Percentiles rank a stretch among this genome's conserved stretches.
Evolutionary conservation across 1,284 basidiomycete species (phyloP).

Genomic region (Sporisorium graminicola): DNA sequence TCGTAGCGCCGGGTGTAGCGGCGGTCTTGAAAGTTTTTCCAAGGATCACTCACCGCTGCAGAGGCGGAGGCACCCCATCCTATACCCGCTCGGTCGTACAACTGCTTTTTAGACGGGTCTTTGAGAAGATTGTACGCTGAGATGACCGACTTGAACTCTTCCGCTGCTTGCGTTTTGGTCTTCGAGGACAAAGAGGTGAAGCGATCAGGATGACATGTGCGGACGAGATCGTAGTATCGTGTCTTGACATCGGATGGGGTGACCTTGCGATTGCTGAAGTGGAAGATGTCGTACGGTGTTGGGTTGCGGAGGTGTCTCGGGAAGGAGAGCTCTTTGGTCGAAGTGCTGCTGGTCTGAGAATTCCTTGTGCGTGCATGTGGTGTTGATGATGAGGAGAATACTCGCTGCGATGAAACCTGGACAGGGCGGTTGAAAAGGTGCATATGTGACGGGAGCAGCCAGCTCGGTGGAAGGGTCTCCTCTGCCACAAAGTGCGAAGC

Average conservation of each 20-base stretch:
- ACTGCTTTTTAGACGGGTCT: constrained; percentile 24
- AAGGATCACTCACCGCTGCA: neutral
- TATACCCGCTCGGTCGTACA: constrained; percentile 46
- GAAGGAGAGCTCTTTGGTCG: constrained; percentile 1
- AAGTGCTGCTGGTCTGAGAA: neutral
- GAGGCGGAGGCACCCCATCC: constrained; percentile 45
- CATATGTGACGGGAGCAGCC: constrained; percentile 10
- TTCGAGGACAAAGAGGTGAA: constrained; percentile 2
- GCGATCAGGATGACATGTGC: constrained; percentile 61
- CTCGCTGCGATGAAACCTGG: neutral
- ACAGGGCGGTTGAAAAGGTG: neutral
- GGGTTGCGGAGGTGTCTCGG: constrained; percentile 34
- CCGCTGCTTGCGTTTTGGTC: constrained; percentile 32
- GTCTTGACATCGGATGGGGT: constrained; percentile 49
- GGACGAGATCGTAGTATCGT: constrained; percentile 67
- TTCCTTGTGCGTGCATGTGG: neutral
- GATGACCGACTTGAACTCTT: constrained; percentile 55
- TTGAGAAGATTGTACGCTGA: constrained; percentile 58
- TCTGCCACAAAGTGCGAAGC: neutral
- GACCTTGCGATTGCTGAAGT: constrained; percentile 43
- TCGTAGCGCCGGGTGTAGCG: constrained; percentile 26
- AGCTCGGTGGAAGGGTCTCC: constrained; percentile 4
- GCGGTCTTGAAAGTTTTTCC: constrained; percentile 27
- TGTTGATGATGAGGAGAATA: neutral
- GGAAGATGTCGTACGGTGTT: constrained; percentile 66